Conservation (phyloP, 768 basidiomycete genomes). For the Tricholoma saponaceum region DNA sequence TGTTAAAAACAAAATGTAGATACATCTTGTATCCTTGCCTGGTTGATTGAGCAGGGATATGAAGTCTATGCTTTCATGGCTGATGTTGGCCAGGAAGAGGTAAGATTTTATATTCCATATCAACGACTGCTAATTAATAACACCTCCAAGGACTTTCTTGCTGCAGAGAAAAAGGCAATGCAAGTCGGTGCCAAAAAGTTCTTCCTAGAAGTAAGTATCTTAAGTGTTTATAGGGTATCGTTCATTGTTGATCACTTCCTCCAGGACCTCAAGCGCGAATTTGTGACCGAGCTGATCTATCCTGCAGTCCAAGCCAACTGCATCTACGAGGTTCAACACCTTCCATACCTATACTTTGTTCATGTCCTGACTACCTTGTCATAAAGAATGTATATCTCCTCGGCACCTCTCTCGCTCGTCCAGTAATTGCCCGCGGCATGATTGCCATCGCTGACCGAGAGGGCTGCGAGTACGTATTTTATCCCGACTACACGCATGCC, state of each 20-base stretch:
- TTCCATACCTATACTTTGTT: background rate
- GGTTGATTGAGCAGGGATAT: conserved; percentile 98
- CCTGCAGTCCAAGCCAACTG: conserved; percentile 98
- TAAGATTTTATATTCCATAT: conserved; percentile 18
- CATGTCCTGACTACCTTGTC: conserved; percentile 3
- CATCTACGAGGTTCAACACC: conserved; percentile 81
- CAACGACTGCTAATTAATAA: conserved; percentile 7
- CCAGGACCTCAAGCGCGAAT: conserved; percentile 92
- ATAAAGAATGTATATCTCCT: conserved; percentile 90
- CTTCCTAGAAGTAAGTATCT: conserved; percentile 66
- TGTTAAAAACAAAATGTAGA: conserved; percentile 44
- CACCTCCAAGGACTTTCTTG: conserved; percentile 75
- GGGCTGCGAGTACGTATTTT: conserved; percentile 85
- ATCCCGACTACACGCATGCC: background rate
- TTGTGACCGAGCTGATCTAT: conserved; percentile 94
- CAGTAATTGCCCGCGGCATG: conserved; percentile 99
- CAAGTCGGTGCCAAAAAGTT: conserved; percentile 95
- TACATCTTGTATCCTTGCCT: conserved; percentile 98
- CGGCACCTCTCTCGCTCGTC: conserved; percentile 95
- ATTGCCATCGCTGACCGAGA: conserved; percentile 87
- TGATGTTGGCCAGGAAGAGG: conserved; percentile 91
- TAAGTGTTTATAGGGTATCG: background rate
- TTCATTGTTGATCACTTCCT: background rate
- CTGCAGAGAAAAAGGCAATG: conserved; percentile 86
- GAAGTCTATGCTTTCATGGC: conserved; percentile 98